Evolutionary conservation across 2,329 filamentous ascomycete genomes (phyloP), one percentile per base, ranked within the genome.

Genomic region (Bipolaris oryzae): DNA sequence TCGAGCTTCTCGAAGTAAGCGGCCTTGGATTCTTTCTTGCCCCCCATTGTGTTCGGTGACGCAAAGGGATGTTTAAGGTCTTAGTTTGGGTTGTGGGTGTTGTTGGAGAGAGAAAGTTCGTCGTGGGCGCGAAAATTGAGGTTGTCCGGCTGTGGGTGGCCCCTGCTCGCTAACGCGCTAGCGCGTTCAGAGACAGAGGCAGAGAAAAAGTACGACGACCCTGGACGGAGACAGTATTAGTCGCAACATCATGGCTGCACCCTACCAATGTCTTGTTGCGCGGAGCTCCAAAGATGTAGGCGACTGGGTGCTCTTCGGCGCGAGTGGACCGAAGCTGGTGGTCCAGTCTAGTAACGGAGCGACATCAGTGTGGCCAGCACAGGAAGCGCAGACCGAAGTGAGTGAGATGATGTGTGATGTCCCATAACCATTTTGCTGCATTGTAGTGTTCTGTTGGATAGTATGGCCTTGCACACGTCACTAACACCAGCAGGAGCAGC

Each of bases 1-100:
- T 97, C 96, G 81, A 99, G 92, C 92, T 98, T 98, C 82, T 97
- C 94, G 87, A 99, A 99, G 89, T 99, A 96, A 81, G 81, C 90
- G 81, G 91, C 87, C 88, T 98, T 99, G 88, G 89, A 93, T 78
- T 85, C 87, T 93, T 77, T 85, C 86, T 91, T 97, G 92, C 91
- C 93, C 92, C 92, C 93, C 93, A 96, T 96, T 87, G 96, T 92
- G 91, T 96, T 96, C 83, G 85, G 58, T 71, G 77, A 92, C 91
- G 95, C 95, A 91, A 90, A 87, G 96, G 92, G 92, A 91, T 96
- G 81, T 96, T 96, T 96, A 93, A 96, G 93, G 92, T 89, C 74
- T 80, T 87, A 84, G 83, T 66, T 61, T 68, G 62, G 64, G 66
- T 63, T 54, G 58, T 69, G 60, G 69, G 66, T 62, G 59, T 69